Conservation (phyloP, 1,284 basidiomycete genomes). For the Melampsora occidentalis region DNA sequence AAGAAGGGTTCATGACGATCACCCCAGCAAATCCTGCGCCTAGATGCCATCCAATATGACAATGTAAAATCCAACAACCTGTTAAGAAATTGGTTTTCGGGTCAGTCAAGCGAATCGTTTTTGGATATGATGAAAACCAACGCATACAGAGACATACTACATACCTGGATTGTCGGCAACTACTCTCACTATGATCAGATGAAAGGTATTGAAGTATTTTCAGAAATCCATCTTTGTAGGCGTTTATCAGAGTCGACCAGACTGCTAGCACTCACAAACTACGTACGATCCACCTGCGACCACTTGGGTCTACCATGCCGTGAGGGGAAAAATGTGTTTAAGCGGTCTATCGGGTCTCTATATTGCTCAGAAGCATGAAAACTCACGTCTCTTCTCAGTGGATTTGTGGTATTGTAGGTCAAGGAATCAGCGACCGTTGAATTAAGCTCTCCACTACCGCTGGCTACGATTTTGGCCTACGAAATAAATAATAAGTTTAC, state of each 20-base stretch:
- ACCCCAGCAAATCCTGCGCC: slow-evolving; percentile 14
- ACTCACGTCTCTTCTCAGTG: slow-evolving; percentile 53
- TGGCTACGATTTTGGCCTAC: slow-evolving; percentile 50
- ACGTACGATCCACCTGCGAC: slow-evolving; percentile 21
- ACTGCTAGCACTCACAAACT: slow-evolving; percentile 32
- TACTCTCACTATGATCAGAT: neutral
- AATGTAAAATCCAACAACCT: slow-evolving; percentile 14
- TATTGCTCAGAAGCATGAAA: neutral
- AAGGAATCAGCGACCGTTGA: slow-evolving; percentile 41
- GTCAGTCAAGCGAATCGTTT: neutral
- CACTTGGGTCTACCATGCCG: slow-evolving; percentile 16
- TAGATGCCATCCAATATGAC: slow-evolving; percentile 26
- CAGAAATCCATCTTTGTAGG: neutral
- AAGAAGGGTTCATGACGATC: slow-evolving; percentile 2
- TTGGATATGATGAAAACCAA: too few species aligned
- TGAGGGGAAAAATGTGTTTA: neutral
- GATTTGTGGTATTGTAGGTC: slow-evolving; percentile 51
- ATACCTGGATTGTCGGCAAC: slow-evolving; percentile 14
- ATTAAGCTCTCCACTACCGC: slow-evolving; percentile 51
- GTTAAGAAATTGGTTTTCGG: neutral
- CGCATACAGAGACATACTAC: neutral
- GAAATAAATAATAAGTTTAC: neutral
- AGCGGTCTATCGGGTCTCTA: neutral
- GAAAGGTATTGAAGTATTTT: neutral
- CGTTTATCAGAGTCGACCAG: too few species aligned